Evolutionary conservation across 2,329 filamentous ascomycete species (phyloP), one percentile per base, ranked within the genome.

Genomic region (Xylariaceae sp.): DNA sequence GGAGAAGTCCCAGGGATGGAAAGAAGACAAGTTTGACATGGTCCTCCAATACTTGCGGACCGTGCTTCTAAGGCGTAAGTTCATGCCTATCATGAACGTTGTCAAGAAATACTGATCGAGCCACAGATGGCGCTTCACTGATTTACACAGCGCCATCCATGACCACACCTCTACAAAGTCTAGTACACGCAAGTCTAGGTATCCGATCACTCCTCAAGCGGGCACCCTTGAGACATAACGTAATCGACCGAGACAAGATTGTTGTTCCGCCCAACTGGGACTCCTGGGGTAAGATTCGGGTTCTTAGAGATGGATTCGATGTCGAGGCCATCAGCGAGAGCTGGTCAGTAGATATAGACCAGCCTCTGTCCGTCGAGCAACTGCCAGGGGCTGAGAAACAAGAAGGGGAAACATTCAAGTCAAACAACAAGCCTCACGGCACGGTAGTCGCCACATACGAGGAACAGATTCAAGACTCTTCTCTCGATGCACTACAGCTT

Each of bases 261-360:
- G 78, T 96, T 5, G 88, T 99, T 1, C 92, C 92, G 1, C 87
- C 91, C 14, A 96, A 96, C 67, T 99, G 94, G 94, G 94, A 99
- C 69, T 96, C 91, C 0, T 96, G 90, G 89, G 91, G 90, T 52
- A 99, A 97, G 71, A 96, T 99, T 52, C 81, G 92, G 39, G 90
- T 97, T 40, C 75, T 97, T 27, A 83, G 90, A 47, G 94, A 96
- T 64, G 89, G 86, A 0, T 97, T 97, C 61, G 90, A 97, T 58
- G 89, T 95, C 18, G 94, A 99, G 72, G 80, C 81, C 12, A 78
- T 95, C 39, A 94, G 89, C 60, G 80, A 84, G 51, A 88, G 85
- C 44, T 99, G 94, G 94, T 86, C 86, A 1, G 79, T 89, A 48
- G 90, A 95, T 57, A 87, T 94, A 44, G 84, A 90, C 62, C 78